phyloP scores from a whole-genome alignment of 345 rosid genomes.

The Excoecaria cochinchinensis region DNA sequence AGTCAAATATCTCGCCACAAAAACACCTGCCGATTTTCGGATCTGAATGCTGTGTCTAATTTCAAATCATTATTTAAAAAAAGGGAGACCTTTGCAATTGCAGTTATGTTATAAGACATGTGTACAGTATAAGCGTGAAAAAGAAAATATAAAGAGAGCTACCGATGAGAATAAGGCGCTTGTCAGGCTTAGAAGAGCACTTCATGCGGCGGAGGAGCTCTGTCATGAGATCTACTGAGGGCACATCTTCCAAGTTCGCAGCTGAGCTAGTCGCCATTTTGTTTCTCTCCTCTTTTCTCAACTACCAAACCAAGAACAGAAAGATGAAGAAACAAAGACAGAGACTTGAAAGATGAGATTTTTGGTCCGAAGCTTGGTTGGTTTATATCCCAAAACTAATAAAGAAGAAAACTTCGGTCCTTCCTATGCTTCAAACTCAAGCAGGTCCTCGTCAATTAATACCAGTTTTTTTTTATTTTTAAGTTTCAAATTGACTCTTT shows the following conservation, averaged over 20 bases:
- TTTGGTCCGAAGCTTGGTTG: neutral
- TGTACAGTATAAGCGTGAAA: neutral
- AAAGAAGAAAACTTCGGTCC: conserved; percentile 10
- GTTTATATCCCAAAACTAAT: neutral
- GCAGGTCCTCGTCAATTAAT: neutral
- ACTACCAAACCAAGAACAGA: neutral
- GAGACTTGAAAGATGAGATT: neutral
- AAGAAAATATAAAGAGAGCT: neutral
- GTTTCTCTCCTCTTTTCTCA: neutral
- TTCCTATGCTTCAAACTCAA: conserved; percentile 28
- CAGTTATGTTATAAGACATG: neutral
- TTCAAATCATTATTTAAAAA: neutral
- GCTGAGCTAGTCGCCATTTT: conserved; percentile 51
- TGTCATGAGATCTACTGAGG: conserved; percentile 71
- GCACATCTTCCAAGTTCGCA: conserved; percentile 72
- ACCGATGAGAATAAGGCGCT: conserved; percentile 90
- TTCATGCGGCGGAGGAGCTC: conserved; percentile 96
- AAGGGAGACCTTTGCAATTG: too few species aligned
- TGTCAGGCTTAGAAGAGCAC: conserved; percentile 84
- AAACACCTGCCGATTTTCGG: neutral
- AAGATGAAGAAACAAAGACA: neutral
- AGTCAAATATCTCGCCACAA: neutral
- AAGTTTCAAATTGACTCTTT: conserved; percentile 16
- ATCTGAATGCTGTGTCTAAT: neutral
- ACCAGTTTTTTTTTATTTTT: neutral